Conservation (phyloP, 108 stramenopile genomes). For the Fragilaria radians region DNA sequence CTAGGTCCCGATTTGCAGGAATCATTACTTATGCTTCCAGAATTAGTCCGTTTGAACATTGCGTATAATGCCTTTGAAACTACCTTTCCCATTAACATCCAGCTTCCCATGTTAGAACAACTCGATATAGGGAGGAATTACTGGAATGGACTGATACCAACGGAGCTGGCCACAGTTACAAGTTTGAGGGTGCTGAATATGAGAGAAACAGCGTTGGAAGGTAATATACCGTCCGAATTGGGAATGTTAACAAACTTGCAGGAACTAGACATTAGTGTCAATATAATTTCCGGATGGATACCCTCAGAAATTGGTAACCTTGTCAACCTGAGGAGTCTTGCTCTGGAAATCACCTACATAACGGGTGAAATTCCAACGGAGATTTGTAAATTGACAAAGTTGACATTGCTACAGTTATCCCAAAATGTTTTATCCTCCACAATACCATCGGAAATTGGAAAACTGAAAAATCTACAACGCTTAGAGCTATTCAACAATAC, state of each 20-base stretch:
- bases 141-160: constrained; percentile 21
- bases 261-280: constrained; percentile 21
- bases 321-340: constrained; percentile 28
- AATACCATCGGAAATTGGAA: constrained; percentile 27
- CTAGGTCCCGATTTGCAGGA: background rate
- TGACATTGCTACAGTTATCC: constrained; percentile 3
- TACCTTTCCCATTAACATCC: background rate
- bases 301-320: constrained; percentile 28
- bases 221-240: constrained; percentile 34
- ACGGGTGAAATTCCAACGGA: constrained; percentile 36
- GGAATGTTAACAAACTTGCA: constrained; percentile 17
- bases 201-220: constrained; percentile 15
- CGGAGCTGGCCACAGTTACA: constrained; percentile 5
- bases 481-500: constrained; percentile 9
- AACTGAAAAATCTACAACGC: constrained; percentile 5
- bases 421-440: constrained; percentile 22
- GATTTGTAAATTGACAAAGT: background rate
- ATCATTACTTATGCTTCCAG: background rate
- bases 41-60: constrained; percentile 8
- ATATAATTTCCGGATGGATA: constrained; percentile 25
- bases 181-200: constrained; percentile 3
- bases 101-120: constrained; percentile 6
- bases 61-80: background rate
- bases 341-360: constrained; percentile 49
- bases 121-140: constrained; percentile 28